Evolutionary conservation across 1,139 yeast genomes (phyloP), one percentile per base, ranked within the genome.

Genomic region (Arxiozyma slooffiae): DNA sequence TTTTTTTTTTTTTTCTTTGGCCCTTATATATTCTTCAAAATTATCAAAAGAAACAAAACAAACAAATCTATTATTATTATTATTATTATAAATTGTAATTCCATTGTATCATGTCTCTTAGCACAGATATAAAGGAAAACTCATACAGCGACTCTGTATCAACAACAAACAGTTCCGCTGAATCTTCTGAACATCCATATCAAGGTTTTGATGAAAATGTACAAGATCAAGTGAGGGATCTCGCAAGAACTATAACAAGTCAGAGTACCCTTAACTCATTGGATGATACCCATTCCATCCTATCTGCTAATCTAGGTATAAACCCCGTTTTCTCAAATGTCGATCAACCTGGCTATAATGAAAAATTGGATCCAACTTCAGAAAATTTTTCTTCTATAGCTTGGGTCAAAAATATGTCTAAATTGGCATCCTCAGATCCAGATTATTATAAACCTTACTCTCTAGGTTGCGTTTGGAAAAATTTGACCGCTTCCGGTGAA

Each of bases 381-480:
- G 80, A 77, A 16, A 64, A 77, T 16, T 87, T 87, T 68, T 75
- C 66, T 50, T 67, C 90, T 46, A 76, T 76, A 57, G 79, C 75
- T 50, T 88, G 95, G 95, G 81, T 85, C 53, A 78, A 79, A 63
- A 84, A 84, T 63, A 69, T 85, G 74, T 75, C 80, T 55, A 76
- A 77, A 52, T 65, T 83, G 53, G 68, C 71, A 66, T 73, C 74
- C 53, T 68, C 73, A 22, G 86, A 83, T 57, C 80, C 82, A 0
- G 88, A 81, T 3, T 75, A 80, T 61, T 85, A 79, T 66, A 80
- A 81, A 58, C 80, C 80, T 14, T 74, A 80, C 40, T 73, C 78
- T 20, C 69, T 85, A 52, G 95, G 95, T 14, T 72, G 88, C 41
- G 77, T 84, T 3, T 88, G 82, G 73, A 76, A 77, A 53, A 70